Evolutionary conservation across 169 alveolate genomes (phyloP).

Genomic region (Plasmodium vivax): DNA sequence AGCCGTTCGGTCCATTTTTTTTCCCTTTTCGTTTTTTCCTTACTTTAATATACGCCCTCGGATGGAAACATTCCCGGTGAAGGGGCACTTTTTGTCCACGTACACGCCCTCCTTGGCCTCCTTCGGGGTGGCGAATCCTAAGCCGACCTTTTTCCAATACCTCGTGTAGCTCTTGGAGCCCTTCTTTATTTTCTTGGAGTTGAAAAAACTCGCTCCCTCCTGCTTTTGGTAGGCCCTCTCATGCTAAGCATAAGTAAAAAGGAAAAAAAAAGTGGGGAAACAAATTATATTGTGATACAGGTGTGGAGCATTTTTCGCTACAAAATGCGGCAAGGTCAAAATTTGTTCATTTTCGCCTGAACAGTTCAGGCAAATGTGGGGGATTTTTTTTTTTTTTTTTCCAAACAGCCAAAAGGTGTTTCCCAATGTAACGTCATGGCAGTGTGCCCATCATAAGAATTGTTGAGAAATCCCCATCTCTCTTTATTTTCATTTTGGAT

Average conservation of each 20-base stretch:
- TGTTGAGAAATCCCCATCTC: background rate
- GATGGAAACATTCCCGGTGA: constrained; percentile 98
- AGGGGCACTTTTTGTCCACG: constrained; percentile 99
- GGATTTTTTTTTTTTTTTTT: background rate
- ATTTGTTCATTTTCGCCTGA: background rate
- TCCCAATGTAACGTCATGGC: background rate
- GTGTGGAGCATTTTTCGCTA: background rate
- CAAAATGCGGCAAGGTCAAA: background rate
- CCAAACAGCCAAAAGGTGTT: background rate
- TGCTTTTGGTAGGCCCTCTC: constrained; percentile 93
- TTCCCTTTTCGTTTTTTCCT: background rate
- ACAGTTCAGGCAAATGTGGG: background rate
- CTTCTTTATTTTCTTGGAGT: constrained; percentile 87
- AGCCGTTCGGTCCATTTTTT: constrained; percentile 82
- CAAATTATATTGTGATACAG: background rate
- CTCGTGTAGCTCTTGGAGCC: constrained; percentile 90
- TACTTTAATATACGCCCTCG: constrained; percentile 97
- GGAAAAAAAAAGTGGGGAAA: constrained; percentile 9
- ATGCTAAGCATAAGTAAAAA: constrained; percentile 11
- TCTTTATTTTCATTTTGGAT: background rate
- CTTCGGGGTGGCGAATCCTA: constrained; percentile 98
- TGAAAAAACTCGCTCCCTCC: constrained; percentile 89
- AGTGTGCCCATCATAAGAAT: background rate
- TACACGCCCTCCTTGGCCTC: constrained; percentile 98
- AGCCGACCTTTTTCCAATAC: constrained; percentile 97